phyloP scores from a whole-genome alignment of 805 yeast species.

The Monosporozyma aerobia region DNA sequence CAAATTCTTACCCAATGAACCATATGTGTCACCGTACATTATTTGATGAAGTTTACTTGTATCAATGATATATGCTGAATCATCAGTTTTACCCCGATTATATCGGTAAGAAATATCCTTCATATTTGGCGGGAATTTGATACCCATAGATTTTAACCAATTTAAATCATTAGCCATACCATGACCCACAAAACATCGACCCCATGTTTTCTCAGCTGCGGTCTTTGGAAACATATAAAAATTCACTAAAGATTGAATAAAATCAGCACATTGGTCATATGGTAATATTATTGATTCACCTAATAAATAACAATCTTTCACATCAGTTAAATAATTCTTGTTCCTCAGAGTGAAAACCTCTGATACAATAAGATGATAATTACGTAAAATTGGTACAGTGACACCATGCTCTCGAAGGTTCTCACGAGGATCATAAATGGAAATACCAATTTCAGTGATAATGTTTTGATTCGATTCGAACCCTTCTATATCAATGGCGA shows the following conservation, averaged over 20 bases:
- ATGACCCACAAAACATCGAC: constrained; percentile 51
- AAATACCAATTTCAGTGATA: constrained; percentile 50
- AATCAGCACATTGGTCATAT: constrained; percentile 28
- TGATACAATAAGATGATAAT: constrained; percentile 36
- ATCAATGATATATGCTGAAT: constrained; percentile 31
- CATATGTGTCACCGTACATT: constrained; percentile 35
- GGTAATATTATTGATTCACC: constrained; percentile 39
- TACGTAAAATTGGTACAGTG: constrained; percentile 31
- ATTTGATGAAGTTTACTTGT: constrained; percentile 38
- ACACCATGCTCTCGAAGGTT: constrained; percentile 29
- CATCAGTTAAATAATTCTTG: constrained; percentile 46
- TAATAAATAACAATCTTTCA: constrained; percentile 40
- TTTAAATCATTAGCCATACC: constrained; percentile 46
- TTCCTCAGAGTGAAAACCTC: constrained; percentile 38
- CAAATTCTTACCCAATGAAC: constrained; percentile 39
- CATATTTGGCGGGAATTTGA: constrained; percentile 31
- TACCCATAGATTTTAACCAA: constrained; percentile 40
- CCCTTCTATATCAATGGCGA: constrained; percentile 50
- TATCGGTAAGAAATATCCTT: constrained; percentile 2
- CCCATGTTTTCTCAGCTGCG: constrained; percentile 18
- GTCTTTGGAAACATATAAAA: constrained; percentile 32
- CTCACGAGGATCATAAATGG: constrained; percentile 45
- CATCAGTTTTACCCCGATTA: not conserved
- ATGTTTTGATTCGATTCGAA: constrained; percentile 36
- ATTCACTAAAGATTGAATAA: constrained; percentile 37